A percentile compares a stretch with the other conserved stretches of the same genome.
Conservation (phyloP, 2,329 filamentous ascomycete species). For the Rutstroemia sp. region DNA sequence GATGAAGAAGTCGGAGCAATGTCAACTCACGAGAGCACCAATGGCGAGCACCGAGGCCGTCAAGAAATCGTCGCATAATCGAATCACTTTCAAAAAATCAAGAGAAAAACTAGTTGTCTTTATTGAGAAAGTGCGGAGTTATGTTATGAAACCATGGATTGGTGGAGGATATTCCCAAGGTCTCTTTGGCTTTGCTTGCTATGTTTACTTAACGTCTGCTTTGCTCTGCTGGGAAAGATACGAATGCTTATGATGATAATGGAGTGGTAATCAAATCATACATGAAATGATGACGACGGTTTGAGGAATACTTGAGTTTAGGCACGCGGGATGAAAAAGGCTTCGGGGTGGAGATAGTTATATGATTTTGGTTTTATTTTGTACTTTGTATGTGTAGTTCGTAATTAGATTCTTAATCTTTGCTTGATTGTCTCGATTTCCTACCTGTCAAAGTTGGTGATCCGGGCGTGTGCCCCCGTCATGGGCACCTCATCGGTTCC, state of each 20-base stretch:
- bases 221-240: background rate
- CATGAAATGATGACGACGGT: background rate
- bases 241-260: constrained; percentile 3
- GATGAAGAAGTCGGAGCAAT: constrained; percentile 50
- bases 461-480: no score
- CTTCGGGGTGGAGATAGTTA: constrained; percentile 1
- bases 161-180: constrained; percentile 23
- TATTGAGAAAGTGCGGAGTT: constrained; percentile 7
- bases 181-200: constrained; percentile 15
- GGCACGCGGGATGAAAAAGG: background rate
- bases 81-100: constrained; percentile 4
- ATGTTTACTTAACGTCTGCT: background rate
- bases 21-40: constrained; percentile 48
- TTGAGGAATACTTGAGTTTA: background rate
- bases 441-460: no score
- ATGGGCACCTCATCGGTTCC: no score
- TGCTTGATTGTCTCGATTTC: no score
- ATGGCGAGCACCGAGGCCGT: constrained; percentile 50
- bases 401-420: no score
- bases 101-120: constrained; percentile 1
- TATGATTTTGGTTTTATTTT: background rate
- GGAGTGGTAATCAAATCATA: constrained; percentile 9
- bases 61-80: constrained; percentile 36
- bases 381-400: background rate
- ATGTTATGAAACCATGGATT: constrained; percentile 13